These are phyloP conservation scores for Pyrrhoderma noxium DNA, from an alignment of 1,284 basidiomycete species.

Conservation along the genomic window DNA sequence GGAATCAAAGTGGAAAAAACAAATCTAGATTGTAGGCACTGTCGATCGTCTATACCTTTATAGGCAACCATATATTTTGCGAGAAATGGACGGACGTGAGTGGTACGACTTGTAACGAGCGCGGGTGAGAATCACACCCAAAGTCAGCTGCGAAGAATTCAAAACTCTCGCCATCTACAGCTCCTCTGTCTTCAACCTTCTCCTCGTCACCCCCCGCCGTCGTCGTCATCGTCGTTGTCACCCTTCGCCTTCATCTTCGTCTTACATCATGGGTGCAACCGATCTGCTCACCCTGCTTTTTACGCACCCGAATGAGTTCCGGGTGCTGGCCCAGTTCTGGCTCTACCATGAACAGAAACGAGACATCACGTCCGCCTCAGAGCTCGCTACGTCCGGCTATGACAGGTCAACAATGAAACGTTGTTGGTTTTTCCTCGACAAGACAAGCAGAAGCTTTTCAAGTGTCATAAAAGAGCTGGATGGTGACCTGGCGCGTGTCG, in stretches of 20 bases:
- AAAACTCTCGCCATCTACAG: too few relatives aligned
- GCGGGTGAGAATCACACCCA: too few relatives aligned
- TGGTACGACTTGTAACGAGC: too few relatives aligned
- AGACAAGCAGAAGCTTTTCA: slow-evolving; percentile 86
- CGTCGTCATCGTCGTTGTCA: too few relatives aligned
- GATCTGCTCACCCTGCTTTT: slow-evolving; percentile 51
- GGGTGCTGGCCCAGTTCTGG: slow-evolving; percentile 70
- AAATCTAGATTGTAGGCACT: too few relatives aligned
- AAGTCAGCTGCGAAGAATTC: too few relatives aligned
- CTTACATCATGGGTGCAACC: slow-evolving; percentile 27
- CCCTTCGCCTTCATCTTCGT: background rate
- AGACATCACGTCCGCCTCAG: slow-evolving; percentile 67
- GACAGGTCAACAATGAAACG: slow-evolving; percentile 78
- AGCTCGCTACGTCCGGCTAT: slow-evolving; percentile 74
- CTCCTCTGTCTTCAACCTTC: too few relatives aligned
- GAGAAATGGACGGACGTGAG: too few relatives aligned
- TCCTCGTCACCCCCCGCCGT: too few relatives aligned
- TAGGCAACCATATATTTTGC: too few relatives aligned
- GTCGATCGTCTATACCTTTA: too few relatives aligned
- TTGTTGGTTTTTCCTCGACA: slow-evolving; percentile 89
- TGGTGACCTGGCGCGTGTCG: slow-evolving; percentile 87
- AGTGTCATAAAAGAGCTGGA: slow-evolving; percentile 97
- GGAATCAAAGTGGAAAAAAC: too few relatives aligned
- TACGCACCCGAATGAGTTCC: slow-evolving; percentile 74
- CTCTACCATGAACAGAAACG: slow-evolving; percentile 74